A percentile compares a stretch with the other conserved stretches of the same genome.
Conservation (phyloP, 371 early-diverging fungal species). For the Apophysomyces elegans region DNA sequence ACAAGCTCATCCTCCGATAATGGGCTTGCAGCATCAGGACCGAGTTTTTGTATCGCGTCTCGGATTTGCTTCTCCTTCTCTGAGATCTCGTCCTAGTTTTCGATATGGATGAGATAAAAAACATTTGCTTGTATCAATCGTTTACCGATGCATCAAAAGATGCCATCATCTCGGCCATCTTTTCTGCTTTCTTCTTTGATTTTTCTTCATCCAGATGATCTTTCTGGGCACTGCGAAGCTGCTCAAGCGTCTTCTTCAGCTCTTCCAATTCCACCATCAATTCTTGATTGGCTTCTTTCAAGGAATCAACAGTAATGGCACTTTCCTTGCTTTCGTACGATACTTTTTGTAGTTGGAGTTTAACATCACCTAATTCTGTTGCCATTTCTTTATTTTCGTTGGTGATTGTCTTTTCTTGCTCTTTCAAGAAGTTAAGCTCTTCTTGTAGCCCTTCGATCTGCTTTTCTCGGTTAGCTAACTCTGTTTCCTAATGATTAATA, state of each 20-base stretch:
- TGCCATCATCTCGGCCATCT: slow-evolving; percentile 83
- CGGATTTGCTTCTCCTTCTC: slow-evolving; percentile 77
- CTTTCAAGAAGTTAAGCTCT: slow-evolving; percentile 69
- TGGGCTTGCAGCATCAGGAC: slow-evolving; percentile 16
- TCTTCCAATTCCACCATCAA: slow-evolving; percentile 70
- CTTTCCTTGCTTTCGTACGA: slow-evolving; percentile 87
- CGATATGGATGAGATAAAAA: slow-evolving; percentile 17
- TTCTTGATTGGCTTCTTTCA: slow-evolving; percentile 84
- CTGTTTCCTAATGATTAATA: slow-evolving; percentile 51
- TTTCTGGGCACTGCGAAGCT: slow-evolving; percentile 54
- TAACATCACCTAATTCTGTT: slow-evolving; percentile 70
- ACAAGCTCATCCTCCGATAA: slow-evolving; percentile 64
- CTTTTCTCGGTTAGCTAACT: slow-evolving; percentile 61
- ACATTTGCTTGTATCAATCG: background rate
- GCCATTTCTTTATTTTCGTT: slow-evolving; percentile 75
- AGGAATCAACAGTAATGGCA: slow-evolving; percentile 78
- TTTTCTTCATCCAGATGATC: slow-evolving; percentile 60
- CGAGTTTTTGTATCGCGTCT: slow-evolving; percentile 69
- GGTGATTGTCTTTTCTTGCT: slow-evolving; percentile 52
- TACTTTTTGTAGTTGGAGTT: slow-evolving; percentile 84
- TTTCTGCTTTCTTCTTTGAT: slow-evolving; percentile 77
- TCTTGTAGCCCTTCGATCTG: slow-evolving; percentile 64
- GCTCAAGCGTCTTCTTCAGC: slow-evolving; percentile 66
- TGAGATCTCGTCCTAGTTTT: slow-evolving; percentile 50
- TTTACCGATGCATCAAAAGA: slow-evolving; percentile 77